A percentile compares a stretch with the other conserved stretches of the same genome.
Conservation (phyloP, 805 yeast species). For the Blastobotrys muscicola region DNA sequence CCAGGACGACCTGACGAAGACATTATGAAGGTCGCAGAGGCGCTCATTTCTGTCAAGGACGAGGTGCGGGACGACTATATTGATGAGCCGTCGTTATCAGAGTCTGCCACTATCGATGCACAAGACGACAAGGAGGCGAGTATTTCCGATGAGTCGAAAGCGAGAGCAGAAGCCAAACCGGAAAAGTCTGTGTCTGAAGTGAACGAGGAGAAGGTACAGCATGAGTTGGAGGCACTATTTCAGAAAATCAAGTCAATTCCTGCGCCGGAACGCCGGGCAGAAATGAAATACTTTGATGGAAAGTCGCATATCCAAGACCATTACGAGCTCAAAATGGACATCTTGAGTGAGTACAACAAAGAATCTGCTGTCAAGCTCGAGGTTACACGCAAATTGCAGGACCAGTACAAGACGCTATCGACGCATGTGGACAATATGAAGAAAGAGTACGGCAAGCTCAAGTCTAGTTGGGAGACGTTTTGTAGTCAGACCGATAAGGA, state of each 20-base stretch:
- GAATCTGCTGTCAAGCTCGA: slow-evolving; percentile 2
- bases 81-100: no score
- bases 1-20: background rate
- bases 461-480: slow-evolving; percentile 11
- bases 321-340: background rate
- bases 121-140: no score
- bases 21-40: background rate
- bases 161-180: no score
- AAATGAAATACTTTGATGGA: slow-evolving; percentile 11
- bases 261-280: background rate
- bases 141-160: no score
- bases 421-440: background rate
- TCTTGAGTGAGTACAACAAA: background rate
- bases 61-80: no score
- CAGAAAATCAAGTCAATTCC: no score
- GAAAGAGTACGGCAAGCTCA: slow-evolving; percentile 7
- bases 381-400: slow-evolving; percentile 2
- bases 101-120: no score
- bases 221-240: no score
- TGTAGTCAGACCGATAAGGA: slow-evolving; percentile 15
- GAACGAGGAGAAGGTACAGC: no score
- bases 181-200: no score
- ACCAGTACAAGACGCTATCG: slow-evolving; percentile 27
- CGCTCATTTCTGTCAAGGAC: background rate
- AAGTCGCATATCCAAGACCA: no score